Base-by-base conservation (phyloP, 2,329 filamentous ascomycete genomes). In the Fusarium pininemorale region DNA sequence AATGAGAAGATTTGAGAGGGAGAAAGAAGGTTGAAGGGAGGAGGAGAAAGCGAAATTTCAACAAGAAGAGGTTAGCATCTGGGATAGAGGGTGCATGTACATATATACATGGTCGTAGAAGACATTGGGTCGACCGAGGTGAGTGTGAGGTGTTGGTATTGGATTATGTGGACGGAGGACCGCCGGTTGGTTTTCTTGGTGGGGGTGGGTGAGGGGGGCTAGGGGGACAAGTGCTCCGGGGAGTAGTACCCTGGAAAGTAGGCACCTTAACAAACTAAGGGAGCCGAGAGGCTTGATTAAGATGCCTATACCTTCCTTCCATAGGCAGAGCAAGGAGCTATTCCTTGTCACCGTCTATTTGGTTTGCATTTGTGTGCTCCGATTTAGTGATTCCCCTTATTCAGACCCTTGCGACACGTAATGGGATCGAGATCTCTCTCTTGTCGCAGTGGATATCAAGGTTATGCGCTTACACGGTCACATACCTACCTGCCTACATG, bases 371-470 rank as follows among this genome's bases (percentile, higher is more conserved):
- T 58, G 30, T 39, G 20, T 37, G 37, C 60, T 47, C 53, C 45
- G 32, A 37, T 51, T 35, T 50, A 58, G 55, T 28, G 30, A 35
- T 44, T 63, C 50, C 57, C 50, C 45, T 56, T 56, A 50, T 42
- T 63, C 39, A 28, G 48, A 62, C 65, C 64, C 69, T 73, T 69
- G 59, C 32, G 58, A 70, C 51, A 37, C 64, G 64, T 53, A 69
- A 65, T 45, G 42, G 48, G 60, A 73, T 73, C 70, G 70, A 73
- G 70, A 73, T 73, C 66, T 69, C 41, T 69, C 41, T 41, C 24
- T 12, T 12, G 32, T 44, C 15, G 24, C 42, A 26, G 61, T 73
- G 65, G 66, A 60, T 66, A 70, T 69, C 66, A 69, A 64, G 51
- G 65, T 69, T 69, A 54, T 68, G 65, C 63, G 24, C 63, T 68